Evolutionary conservation across 2,329 filamentous ascomycete species (phyloP).

Genomic region (Huntiella abstrusa): DNA sequence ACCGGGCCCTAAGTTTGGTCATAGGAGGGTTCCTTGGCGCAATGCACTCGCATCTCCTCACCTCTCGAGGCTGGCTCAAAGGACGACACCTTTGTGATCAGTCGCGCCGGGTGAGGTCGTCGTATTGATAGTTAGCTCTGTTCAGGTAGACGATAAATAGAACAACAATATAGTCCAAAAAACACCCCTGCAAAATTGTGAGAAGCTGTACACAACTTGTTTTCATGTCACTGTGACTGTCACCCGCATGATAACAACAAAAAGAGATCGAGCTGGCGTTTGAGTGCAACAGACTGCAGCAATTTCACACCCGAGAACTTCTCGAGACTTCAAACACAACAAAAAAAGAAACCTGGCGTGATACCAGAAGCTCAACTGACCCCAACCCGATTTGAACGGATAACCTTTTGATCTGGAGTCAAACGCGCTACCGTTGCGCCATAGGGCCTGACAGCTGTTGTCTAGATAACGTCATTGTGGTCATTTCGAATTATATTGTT

Average conservation of each 20-base stretch:
- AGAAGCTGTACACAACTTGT: no score
- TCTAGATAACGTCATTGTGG: not conserved
- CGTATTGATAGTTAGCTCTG: no score
- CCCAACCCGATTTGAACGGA: conserved; percentile 13
- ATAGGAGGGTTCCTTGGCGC: no score
- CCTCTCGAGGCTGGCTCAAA: no score
- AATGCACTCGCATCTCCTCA: no score
- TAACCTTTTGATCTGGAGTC: conserved; percentile 13
- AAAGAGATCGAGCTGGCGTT: not conserved
- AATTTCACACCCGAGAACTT: not conserved
- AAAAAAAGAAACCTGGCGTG: not conserved
- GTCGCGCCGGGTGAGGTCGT: no score
- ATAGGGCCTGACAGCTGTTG: conserved; percentile 2
- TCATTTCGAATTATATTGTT: no score
- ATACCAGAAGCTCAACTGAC: conserved; percentile 2
- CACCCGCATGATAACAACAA: not conserved
- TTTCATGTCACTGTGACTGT: not conserved
- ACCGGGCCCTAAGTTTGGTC: no score
- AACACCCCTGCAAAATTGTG: no score
- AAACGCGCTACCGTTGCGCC: conserved; percentile 12
- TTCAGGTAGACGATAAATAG: no score
- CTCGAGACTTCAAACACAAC: not conserved
- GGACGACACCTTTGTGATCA: no score
- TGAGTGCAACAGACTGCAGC: no score
- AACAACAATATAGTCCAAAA: not conserved